Conservation (phyloP, 2,329 filamentous ascomycete species). For the Cladosporium colombiae region DNA sequence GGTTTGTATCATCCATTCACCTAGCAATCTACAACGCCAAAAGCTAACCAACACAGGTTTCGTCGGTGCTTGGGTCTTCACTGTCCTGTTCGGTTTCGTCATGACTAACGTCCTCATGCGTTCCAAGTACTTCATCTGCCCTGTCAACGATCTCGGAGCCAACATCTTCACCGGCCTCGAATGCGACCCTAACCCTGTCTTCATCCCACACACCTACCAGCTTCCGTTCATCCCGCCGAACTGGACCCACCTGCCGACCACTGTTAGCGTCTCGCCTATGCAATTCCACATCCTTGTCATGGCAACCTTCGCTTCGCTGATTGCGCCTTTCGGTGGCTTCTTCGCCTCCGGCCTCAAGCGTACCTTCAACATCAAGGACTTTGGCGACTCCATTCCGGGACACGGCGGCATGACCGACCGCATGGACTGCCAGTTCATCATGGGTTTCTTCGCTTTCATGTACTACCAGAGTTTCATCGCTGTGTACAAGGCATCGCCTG, state of each 20-base stretch:
- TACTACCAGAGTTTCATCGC: conserved; percentile 97
- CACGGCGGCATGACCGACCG: conserved; percentile 98
- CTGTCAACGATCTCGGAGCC: conserved; percentile 91
- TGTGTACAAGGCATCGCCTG: conserved; percentile 79
- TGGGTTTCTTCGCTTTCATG: conserved; percentile 98
- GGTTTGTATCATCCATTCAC: conserved; percentile 23
- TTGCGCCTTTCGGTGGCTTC: conserved; percentile 96
- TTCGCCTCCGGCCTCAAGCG: conserved; percentile 97
- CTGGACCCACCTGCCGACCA: conserved; percentile 70
- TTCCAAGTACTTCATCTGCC: conserved; percentile 97
- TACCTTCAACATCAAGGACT: conserved; percentile 99
- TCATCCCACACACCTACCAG: conserved; percentile 73
- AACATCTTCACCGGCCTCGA: conserved; percentile 89
- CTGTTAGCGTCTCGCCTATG: conserved; percentile 78
- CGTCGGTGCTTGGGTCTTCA: conserved; percentile 94
- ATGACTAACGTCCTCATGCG: conserved; percentile 83
- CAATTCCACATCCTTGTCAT: conserved; percentile 91
- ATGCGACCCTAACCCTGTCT: conserved; percentile 89
- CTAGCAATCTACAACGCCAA: not conserved
- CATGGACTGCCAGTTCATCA: conserved; percentile 99
- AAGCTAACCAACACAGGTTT: conserved; percentile 60
- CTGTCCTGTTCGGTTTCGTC: conserved; percentile 77
- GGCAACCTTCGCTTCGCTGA: conserved; percentile 91
- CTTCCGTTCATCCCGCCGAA: conserved; percentile 59
- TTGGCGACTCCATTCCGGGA: conserved; percentile 95